phyloP scores from a whole-genome alignment of 306 rosid genomes.

The Sicyos baderoa region DNA sequence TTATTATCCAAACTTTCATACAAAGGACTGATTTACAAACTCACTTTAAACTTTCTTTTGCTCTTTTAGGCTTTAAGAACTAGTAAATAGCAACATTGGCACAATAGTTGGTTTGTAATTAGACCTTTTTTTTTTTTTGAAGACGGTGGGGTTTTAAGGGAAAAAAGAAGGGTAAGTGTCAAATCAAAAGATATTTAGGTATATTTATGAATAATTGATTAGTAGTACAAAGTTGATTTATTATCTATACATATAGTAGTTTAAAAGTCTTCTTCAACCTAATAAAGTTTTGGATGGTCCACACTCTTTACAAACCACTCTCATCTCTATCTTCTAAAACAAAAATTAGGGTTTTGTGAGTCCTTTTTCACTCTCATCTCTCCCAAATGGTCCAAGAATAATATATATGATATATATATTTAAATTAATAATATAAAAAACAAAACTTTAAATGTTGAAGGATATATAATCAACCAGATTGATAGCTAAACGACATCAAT shows the following conservation, averaged over 20 bases:
- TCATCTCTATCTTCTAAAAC: background rate
- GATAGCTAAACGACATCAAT: too few species aligned
- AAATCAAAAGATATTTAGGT: conserved; percentile 9
- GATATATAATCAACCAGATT: too few species aligned
- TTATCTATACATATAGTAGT: conserved; percentile 3
- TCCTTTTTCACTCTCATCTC: too few species aligned
- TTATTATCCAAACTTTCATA: background rate
- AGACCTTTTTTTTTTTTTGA: too few species aligned
- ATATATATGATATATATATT: too few species aligned
- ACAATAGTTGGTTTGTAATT: background rate
- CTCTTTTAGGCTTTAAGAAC: background rate
- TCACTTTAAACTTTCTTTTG: background rate
- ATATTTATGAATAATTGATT: conserved; percentile 8
- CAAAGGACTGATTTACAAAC: background rate
- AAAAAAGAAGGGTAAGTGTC: background rate
- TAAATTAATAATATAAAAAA: too few species aligned
- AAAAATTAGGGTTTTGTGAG: too few species aligned
- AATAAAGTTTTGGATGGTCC: conserved; percentile 19
- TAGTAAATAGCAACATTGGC: background rate
- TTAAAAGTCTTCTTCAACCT: conserved; percentile 15
- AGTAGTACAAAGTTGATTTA: background rate
- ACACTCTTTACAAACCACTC: background rate
- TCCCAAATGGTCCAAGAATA: too few species aligned
- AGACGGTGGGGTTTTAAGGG: background rate
- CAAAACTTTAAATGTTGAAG: too few species aligned